Conservation (phyloP, 202 grass and related monocot genomes). For the Digitaria exilis region DNA sequence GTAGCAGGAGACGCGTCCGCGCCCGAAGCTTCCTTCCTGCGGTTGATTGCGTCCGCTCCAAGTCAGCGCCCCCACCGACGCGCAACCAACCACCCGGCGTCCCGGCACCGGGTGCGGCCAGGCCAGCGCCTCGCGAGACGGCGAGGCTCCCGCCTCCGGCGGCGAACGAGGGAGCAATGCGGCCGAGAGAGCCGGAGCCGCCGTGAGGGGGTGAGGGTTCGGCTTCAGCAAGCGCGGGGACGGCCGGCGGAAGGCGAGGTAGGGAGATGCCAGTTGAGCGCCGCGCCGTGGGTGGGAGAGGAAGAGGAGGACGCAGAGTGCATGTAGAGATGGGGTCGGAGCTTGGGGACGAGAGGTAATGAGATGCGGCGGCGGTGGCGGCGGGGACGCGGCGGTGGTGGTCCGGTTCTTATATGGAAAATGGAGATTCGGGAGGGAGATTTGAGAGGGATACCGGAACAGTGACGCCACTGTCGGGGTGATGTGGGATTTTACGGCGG, state of each 20-base stretch:
- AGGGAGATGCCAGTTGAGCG: slow-evolving; percentile 1
- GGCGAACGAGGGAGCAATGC: slow-evolving; percentile 13
- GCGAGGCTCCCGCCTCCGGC: not conserved
- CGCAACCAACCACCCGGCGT: slow-evolving; percentile 7
- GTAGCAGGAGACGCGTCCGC: slow-evolving; percentile 8
- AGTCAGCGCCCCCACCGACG: slow-evolving; percentile 29
- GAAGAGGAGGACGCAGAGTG: not conserved
- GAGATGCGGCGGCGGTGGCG: not conserved
- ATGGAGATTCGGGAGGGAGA: slow-evolving; percentile 24
- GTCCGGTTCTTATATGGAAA: not conserved
- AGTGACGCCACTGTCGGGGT: slow-evolving; percentile 3
- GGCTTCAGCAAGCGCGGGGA: slow-evolving; percentile 24
- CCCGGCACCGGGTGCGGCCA: slow-evolving; percentile 10
- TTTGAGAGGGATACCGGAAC: slow-evolving; percentile 32
- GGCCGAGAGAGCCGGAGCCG: not conserved
- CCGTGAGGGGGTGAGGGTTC: not conserved
- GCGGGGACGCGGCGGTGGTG: not conserved
- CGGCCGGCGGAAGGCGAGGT: too few relatives aligned
- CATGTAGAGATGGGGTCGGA: not conserved
- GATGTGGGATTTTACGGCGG: slow-evolving; percentile 25
- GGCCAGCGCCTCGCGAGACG: not conserved
- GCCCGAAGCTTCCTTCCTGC: slow-evolving; percentile 42
- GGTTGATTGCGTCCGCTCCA: slow-evolving; percentile 1
- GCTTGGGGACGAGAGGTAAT: not conserved
- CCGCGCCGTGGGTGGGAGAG: not conserved